Evolutionary conservation across 345 rosid genomes (phyloP).

Genomic region (Eutrema japonicum): DNA sequence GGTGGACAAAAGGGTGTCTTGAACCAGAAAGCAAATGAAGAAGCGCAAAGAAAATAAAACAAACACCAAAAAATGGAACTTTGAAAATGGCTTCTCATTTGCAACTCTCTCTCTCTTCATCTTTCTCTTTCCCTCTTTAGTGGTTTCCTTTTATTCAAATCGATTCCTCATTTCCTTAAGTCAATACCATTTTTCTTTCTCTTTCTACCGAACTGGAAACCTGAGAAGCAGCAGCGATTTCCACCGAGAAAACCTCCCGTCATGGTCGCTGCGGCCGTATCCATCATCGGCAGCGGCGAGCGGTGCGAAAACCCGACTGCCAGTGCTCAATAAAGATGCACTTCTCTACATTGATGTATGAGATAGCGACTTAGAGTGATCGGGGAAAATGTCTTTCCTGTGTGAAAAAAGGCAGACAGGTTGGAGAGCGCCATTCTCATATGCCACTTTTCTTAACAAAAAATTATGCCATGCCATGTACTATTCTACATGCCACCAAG

Average conservation of each 20-base stretch:
- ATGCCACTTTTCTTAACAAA: no score
- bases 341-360: neutral
- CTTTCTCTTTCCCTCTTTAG: neutral
- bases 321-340: neutral
- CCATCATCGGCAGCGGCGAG: neutral
- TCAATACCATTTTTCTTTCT: neutral
- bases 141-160: neutral
- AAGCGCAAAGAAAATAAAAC: conserved; percentile 6
- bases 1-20: conserved; percentile 51
- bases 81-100: conserved; percentile 42
- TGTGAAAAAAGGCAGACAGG: neutral
- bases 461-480: no score
- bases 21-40: conserved; percentile 31
- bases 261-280: neutral
- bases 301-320: neutral
- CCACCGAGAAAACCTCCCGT: neutral
- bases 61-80: conserved; percentile 3
- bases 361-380: neutral
- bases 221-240: neutral
- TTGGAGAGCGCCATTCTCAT: no score
- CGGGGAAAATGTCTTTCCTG: neutral
- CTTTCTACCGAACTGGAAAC: no score
- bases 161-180: neutral
- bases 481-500: no score
- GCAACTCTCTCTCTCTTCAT: conserved; percentile 1